Base-by-base conservation (phyloP, 2,329 filamentous ascomycete genomes). In the Erysiphe neolycopersici region DNA sequence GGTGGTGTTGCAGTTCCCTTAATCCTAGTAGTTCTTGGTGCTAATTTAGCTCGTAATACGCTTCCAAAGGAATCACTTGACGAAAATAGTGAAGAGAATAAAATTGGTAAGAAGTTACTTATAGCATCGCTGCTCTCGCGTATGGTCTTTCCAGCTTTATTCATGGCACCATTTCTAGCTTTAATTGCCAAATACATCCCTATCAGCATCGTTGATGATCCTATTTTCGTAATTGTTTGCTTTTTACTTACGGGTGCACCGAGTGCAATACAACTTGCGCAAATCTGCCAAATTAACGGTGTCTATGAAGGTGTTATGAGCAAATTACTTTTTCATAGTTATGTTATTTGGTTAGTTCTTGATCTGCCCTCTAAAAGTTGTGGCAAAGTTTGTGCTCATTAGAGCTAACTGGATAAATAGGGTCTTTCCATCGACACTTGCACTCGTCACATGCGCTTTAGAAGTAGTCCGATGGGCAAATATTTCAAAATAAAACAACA, bases 211-310 rank as follows among this genome's bases (percentile, higher is more conserved):
- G 66, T 98, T 31, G 89, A 91, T 57, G 89, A 98, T 56, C 89
- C 89, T 10, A 98, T 98, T 54, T 98, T 98, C 60, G 76, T 98
- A 51, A 82, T 98, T 51, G 89, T 98, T 32, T 94, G 85, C 62
- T 98, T 95, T 68, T 66, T 98, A 50, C 78, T 98, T 51, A 87
- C 83, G 0, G 89, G 89, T 32, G 89, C 89, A 3, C 89, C 89
- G 5, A 91, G 79, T 49, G 89, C 89, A 22, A 66, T 98, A 49
- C 89, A 98, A 62, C 64, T 98, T 55, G 87, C 89, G 6, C 89
- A 98, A 62, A 98, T 98, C 47, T 98, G 89, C 62, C 89, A 95
- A 67, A 80, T 95, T 62, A 98, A 98, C 61, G 79, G 79, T 49
- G 89, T 98, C 10, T 98, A 83, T 59, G 87, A 95, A 65, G 74